phyloP scores from a whole-genome alignment of 495 filamentous ascomycete species.

The Trichoderma virens region DNA sequence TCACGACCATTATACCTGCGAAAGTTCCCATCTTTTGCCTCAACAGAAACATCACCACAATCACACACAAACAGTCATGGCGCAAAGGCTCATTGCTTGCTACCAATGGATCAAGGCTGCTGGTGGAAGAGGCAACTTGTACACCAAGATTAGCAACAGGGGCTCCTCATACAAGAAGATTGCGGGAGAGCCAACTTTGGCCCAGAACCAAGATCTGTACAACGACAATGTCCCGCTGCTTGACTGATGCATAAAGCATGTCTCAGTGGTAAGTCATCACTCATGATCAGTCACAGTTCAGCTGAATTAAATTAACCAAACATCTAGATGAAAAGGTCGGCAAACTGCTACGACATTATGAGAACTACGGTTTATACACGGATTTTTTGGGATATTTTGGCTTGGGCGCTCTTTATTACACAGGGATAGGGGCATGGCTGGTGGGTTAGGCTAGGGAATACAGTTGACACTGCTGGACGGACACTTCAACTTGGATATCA shows the following conservation, averaged over 20 bases:
- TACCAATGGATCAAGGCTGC: slow-evolving; percentile 3
- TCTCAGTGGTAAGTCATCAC: neutral
- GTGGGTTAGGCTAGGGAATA: neutral
- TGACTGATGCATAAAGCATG: neutral
- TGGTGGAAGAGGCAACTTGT: neutral
- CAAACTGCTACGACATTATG: neutral
- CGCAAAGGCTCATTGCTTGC: slow-evolving; percentile 1
- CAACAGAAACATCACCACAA: neutral
- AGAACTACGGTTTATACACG: neutral
- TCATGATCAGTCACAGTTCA: neutral
- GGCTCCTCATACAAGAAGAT: neutral
- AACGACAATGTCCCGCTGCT: neutral
- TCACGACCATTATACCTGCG: neutral
- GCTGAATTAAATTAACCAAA: neutral
- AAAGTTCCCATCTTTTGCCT: too few relatives aligned
- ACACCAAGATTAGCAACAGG: neutral
- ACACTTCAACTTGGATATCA: neutral
- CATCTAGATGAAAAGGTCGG: neutral
- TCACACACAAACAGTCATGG: neutral
- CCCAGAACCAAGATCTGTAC: neutral
- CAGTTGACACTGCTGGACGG: neutral
- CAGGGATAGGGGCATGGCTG: neutral
- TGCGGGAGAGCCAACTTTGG: neutral
- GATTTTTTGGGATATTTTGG: neutral
- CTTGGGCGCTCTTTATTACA: neutral